Evolutionary conservation across 164 flowering plant genomes (phyloP).

Genomic region (Liriodendron chinense): DNA sequence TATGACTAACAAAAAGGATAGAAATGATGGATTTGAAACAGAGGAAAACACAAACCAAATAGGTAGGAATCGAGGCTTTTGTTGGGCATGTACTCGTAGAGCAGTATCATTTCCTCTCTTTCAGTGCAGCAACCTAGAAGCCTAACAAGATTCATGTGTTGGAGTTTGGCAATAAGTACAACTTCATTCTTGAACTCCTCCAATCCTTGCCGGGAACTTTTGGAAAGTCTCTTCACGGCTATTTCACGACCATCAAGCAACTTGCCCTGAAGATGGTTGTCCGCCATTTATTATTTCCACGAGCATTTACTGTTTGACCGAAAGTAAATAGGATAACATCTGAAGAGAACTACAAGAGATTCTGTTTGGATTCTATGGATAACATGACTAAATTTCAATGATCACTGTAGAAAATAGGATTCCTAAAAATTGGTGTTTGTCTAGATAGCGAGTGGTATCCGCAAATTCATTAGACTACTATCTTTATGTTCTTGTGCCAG

Average conservation of each 20-base stretch:
- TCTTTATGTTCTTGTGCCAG: too few relatives aligned
- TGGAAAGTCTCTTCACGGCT: slow-evolving; percentile 42
- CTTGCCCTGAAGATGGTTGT: slow-evolving; percentile 22
- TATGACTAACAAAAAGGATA: background rate
- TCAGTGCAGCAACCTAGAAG: slow-evolving; percentile 43
- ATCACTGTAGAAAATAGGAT: too few relatives aligned
- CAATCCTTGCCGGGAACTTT: slow-evolving; percentile 32
- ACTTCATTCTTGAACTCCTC: slow-evolving; percentile 49
- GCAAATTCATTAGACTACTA: too few relatives aligned
- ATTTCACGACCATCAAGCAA: slow-evolving; percentile 32
- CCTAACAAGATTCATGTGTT: slow-evolving; percentile 52
- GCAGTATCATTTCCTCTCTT: slow-evolving; percentile 33
- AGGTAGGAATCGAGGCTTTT: slow-evolving; percentile 29
- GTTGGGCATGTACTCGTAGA: slow-evolving; percentile 41
- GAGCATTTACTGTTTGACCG: too few relatives aligned
- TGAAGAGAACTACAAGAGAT: too few relatives aligned
- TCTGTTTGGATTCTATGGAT: too few relatives aligned
- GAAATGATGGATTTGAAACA: background rate
- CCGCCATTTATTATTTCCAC: too few relatives aligned
- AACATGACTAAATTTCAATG: too few relatives aligned
- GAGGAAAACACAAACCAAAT: slow-evolving; percentile 21
- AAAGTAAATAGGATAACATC: too few relatives aligned
- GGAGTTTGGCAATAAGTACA: slow-evolving; percentile 38
- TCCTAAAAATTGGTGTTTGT: too few relatives aligned
- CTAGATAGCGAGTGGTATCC: too few relatives aligned